phyloP scores from a whole-genome alignment of 2,329 filamentous ascomycete species.

The Stagonosporopsis cucurbitacearum region DNA sequence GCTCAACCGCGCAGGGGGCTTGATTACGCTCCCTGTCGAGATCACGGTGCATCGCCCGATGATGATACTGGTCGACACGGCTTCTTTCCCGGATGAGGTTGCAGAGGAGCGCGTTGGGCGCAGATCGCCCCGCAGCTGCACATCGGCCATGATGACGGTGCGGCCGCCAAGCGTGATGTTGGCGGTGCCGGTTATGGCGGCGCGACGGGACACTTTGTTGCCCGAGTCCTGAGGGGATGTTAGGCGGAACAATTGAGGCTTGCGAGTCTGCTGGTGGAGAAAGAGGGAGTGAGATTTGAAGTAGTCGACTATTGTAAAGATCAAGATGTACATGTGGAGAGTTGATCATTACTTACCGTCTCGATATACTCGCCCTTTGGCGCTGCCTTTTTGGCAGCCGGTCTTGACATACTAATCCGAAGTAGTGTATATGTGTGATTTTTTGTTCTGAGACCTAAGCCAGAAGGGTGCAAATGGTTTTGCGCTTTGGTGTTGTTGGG shows the following conservation, averaged over 20 bases:
- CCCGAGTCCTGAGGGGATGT: conserved; percentile 77
- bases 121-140: conserved; percentile 92
- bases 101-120: conserved; percentile 48
- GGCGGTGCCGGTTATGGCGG: conserved; percentile 90
- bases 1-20: conserved; percentile 82
- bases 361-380: conserved; percentile 95
- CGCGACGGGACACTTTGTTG: conserved; percentile 95
- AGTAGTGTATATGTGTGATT: neutral
- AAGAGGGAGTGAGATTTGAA: neutral
- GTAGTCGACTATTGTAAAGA: neutral
- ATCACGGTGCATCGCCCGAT: conserved; percentile 94
- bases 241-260: no score
- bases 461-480: neutral
- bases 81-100: conserved; percentile 41
- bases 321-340: neutral
- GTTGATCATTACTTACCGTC: conserved; percentile 66
- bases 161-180: conserved; percentile 96
- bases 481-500: neutral
- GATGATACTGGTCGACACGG: conserved; percentile 67
- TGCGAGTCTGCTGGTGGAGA: no score
- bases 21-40: conserved; percentile 76
- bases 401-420: conserved; percentile 48
- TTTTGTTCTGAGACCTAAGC: neutral
- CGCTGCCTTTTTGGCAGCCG: conserved; percentile 60
- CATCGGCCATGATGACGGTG: conserved; percentile 94